phyloP scores from a whole-genome alignment of 2,329 filamentous ascomycete genomes.

The Meredithiella fracta region DNA sequence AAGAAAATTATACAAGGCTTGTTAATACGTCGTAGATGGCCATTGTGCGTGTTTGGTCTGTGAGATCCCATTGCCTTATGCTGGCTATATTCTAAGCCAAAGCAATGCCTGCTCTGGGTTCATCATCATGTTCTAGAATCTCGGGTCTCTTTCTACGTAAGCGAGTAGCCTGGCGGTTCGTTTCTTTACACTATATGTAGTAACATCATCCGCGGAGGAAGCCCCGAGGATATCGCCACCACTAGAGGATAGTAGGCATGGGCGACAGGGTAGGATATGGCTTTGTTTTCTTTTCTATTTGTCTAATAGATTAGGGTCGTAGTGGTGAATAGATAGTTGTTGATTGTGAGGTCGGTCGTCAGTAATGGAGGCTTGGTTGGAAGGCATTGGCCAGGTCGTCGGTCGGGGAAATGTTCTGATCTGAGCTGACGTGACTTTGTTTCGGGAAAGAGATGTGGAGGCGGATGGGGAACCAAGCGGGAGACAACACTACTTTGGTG shows the following conservation, averaged over 20 bases:
- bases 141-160: background rate
- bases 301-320: too few species aligned
- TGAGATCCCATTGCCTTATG: background rate
- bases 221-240: background rate
- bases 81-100: background rate
- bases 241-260: background rate
- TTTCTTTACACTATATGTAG: background rate
- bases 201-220: background rate
- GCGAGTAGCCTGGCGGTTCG: background rate
- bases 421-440: constrained; percentile 1
- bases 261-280: background rate
- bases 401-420: background rate
- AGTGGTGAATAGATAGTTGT: background rate
- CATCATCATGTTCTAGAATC: background rate
- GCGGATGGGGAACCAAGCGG: background rate
- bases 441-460: background rate
- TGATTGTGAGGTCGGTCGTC: background rate
- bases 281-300: background rate
- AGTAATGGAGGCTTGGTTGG: background rate
- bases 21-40: background rate
- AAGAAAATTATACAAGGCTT: too few species aligned
- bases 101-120: background rate
- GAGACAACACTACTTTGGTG: too few species aligned
- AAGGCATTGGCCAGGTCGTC: background rate
- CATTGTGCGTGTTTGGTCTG: background rate